Evolutionary conservation across 768 basidiomycete species (phyloP), one percentile per base, ranked within the genome.

Genomic region (Hericium alpestre): DNA sequence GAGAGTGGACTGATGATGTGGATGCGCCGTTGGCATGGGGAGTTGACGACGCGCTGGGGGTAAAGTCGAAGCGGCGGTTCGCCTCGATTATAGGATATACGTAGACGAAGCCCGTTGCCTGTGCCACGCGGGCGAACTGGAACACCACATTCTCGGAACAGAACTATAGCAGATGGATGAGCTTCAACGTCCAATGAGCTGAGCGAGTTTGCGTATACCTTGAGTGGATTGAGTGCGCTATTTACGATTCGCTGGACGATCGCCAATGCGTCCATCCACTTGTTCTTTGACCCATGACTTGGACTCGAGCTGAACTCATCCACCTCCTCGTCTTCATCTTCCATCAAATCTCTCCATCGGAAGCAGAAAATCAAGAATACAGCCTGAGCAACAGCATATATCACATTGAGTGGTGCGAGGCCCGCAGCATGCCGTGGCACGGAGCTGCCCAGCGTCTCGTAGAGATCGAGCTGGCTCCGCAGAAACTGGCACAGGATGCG

Each of bases 341-440:
- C 76, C 43, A 81, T 68, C 38, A 98, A 72, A 61, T 98, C 96
- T 59, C 90, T 74, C 95, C 95, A 98, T 11, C 96, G 77, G 72
- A 98, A 99, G 70, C 96, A 98, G 70, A 99, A 99, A 61, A 99
- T 92, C 61, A 98, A 78, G 67, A 99, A 94, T 10, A 93, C 82
- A 0, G 94, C 86, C 66, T 98, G 96, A 0, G 84, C 73, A 37
- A 95, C 87, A 2, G 94, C 93, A 67, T 97, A 97, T 67, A 97
- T 97, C 18, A 95, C 80, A 25, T 79, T 81, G 63, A 87, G 73
- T n/a, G 76, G 73, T 5, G 70, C 67, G 51, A 72, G 70, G 39
- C 65, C 65, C 1, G 66, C 65, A 51, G 61, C 68, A 52, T 61
- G 66, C 32, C 63, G 61, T 8, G 75, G 76, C 5, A 69, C 70